These are phyloP conservation scores for Hygrocybe coccinea DNA, from an alignment of 768 basidiomycete genomes.

Conservation along the genomic window DNA sequence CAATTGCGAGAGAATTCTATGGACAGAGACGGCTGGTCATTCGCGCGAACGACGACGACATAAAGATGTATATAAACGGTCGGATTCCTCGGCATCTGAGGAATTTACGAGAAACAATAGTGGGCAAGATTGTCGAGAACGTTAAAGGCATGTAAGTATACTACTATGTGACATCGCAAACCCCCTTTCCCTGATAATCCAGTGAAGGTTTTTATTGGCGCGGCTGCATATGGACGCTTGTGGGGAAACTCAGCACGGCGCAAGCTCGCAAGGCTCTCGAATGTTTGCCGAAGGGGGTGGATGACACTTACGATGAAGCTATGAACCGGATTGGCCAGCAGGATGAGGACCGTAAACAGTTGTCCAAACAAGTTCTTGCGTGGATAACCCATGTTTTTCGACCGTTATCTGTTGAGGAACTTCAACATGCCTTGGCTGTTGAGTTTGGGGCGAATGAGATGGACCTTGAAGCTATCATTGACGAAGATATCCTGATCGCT, in stretches of 20 bases:
- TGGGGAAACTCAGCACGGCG: not conserved
- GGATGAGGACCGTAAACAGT: not conserved
- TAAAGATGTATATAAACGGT: not conserved
- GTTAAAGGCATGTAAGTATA: constrained; percentile 2
- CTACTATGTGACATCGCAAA: not conserved
- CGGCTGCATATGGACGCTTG: constrained; percentile 9
- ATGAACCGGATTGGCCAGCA: constrained; percentile 8
- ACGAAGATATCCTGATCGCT: constrained; percentile 2
- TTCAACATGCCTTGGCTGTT: constrained; percentile 8
- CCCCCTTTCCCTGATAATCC: not conserved
- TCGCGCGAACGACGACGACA: not conserved
- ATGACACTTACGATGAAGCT: constrained; percentile 2
- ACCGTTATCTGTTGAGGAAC: constrained; percentile 6
- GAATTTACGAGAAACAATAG: not conserved
- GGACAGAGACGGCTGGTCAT: not conserved
- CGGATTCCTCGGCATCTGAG: not conserved
- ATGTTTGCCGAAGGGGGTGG: constrained; percentile 1
- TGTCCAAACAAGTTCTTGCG: constrained; percentile 1
- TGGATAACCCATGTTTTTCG: constrained; percentile 7
- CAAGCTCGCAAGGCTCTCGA: not conserved
- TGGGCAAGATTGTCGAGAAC: not conserved
- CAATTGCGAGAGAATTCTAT: not conserved
- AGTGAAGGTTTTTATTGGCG: constrained; percentile 10
- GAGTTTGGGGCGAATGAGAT: not conserved
- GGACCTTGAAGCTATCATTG: not conserved